Evolutionary conservation across 2,329 filamentous ascomycete species (phyloP), one percentile per base, ranked within the genome.

Genomic region (Colletotrichum lupini): DNA sequence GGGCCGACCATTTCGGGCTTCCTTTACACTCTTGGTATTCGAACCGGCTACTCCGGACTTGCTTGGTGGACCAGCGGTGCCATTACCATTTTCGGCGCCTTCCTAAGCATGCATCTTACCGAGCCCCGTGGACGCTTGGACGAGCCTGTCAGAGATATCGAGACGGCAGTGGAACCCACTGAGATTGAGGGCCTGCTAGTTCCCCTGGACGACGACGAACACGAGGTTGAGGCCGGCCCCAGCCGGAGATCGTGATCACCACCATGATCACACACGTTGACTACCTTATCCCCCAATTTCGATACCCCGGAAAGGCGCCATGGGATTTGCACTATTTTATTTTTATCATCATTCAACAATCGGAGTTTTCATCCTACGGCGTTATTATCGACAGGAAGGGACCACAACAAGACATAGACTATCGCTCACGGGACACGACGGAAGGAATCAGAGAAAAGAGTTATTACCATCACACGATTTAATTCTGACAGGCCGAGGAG

Each of bases 41-140:
- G 91, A 76, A 88, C 92, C 7, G 95, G 95, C 46, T 96, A 95
- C 80, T 96, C 95, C 5, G 95, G 95, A 24, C 87, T 98, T 42
- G 93, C 95, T 0, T 99, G 97, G 96, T 99, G 97, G 97, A 92
- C 92, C 74, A 95, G 93, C 76, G 94, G 93, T 9, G 78, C 93
- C 4, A 91, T 98, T 37, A 94, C 95, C 42, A 83, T 94, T 12
- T 82, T 91, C 16, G 97, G 95, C 58, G 94, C 93, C 1, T 84
- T 93, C 63, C 86, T 97, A 78, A 94, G 93, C 81, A 87, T 95
- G 73, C 91, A 91, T 80, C 93, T 98, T 83, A 91, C 91, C 46
- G 93, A 96, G 78, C 86, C 88, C 16, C 85, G 86, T 32, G 85
- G 81, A 14, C 82, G 82, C 26, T 77, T 84, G 67, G 83, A 86